Base-by-base conservation (phyloP, 2,329 filamentous ascomycete genomes). In the Microsporum audouinii region DNA sequence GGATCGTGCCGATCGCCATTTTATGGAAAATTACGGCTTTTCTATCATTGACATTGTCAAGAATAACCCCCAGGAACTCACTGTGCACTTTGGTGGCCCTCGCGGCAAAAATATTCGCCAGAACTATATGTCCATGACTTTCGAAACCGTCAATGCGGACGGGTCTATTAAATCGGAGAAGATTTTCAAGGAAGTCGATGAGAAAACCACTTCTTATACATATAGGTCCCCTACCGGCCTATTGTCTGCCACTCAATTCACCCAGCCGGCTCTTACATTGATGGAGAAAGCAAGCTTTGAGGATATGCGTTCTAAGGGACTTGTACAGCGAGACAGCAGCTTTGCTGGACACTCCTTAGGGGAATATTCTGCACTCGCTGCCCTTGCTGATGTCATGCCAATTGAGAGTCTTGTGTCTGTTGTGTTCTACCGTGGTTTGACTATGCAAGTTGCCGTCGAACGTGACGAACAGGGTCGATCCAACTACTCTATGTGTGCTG, bases 271-370 rank as follows among this genome's bases (percentile, higher is more conserved):
- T 58, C 80, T 99, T 68, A 99, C 94, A 0, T 83, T 99, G 57
- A 99, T 99, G 95, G 94, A 99, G 81, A 99, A 99, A 84, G 94
- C 94, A 63, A 95, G 90, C 70, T 99, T 99, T 69, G 94, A 97
- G 77, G 95, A 99, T 75, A 97, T 99, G 94, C 90, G 90, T 71
- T 84, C 91, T 69, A 97, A 96, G 82, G 94, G 95, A 64, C 84
- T 99, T 38, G 92, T 99, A 36, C 91, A 96, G 69, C 84, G 90
- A 63, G 92, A 97, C 79, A 96, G 90, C 82, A 96, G 88, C 67
- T 99, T 99, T 73, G 94, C 94, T 12, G 94, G 94, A 66, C 94
- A 99, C 80, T 99, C 95, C 0, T 85, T 99, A 27, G 94, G 94
- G 76, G 94, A 99, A 79, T 99, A 99, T 80, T 96, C 91, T 65